These are phyloP conservation scores for Mucor sp. DNA, from an alignment of 371 early-diverging fungal species.

Conservation along the genomic window DNA sequence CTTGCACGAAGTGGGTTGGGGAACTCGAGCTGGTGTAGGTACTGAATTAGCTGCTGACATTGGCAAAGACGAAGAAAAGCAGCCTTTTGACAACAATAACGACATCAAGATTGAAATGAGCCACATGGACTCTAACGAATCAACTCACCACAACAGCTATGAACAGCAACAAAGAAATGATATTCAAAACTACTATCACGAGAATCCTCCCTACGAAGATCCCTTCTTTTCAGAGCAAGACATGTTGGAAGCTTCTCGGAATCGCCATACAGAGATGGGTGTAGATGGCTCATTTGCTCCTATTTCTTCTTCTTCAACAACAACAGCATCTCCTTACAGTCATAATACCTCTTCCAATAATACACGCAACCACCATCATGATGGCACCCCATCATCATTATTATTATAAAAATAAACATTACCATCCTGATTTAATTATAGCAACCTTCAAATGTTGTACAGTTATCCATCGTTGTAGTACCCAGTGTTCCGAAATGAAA, in stretches of 20 bases:
- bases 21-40: constrained; percentile 65
- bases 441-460: neutral
- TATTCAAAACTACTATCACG: constrained; percentile 1
- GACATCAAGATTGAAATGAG: constrained; percentile 40
- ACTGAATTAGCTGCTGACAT: constrained; percentile 46
- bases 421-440: neutral
- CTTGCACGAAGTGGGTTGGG: constrained; percentile 74
- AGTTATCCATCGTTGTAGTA: neutral
- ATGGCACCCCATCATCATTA: constrained; percentile 4
- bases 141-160: constrained; percentile 9
- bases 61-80: constrained; percentile 20
- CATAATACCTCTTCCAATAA: neutral
- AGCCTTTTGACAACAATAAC: neutral
- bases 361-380: constrained; percentile 3
- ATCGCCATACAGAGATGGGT: constrained; percentile 11
- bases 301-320: neutral
- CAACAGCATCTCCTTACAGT: neutral
- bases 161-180: constrained; percentile 6
- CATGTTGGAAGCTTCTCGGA: neutral
- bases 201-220: constrained; percentile 10
- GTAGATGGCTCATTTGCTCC: constrained; percentile 20
- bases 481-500: neutral
- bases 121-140: constrained; percentile 7
- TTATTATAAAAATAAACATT: constrained; percentile 2
- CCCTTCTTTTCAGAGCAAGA: constrained; percentile 23